These are phyloP conservation scores for Clarireedia monteithiana DNA, from an alignment of 2,329 filamentous ascomycete species.

Conservation along the genomic window DNA sequence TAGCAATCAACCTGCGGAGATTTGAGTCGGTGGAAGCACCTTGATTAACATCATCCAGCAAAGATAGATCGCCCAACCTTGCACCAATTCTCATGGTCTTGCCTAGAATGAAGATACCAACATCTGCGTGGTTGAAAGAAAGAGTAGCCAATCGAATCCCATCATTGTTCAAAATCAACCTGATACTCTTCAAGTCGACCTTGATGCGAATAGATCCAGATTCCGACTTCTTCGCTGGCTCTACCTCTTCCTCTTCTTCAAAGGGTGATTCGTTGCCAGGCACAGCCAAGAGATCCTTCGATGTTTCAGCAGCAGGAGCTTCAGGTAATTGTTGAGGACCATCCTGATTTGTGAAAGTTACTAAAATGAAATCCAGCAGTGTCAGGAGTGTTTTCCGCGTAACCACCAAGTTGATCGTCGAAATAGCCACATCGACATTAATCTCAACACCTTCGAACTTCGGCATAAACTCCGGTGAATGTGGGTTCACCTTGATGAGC, in stretches of 20 bases:
- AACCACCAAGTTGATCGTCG: conserved; percentile 92
- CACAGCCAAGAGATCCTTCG: conserved; percentile 21
- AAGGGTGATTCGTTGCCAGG: neutral
- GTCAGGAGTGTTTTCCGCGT: conserved; percentile 90
- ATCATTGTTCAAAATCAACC: conserved; percentile 93
- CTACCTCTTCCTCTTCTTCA: conserved; percentile 20
- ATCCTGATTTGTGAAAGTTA: conserved; percentile 72
- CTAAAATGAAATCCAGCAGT: conserved; percentile 83
- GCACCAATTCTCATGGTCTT: conserved; percentile 83
- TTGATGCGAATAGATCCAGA: conserved; percentile 70
- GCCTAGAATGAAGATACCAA: conserved; percentile 80
- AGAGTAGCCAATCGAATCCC: conserved; percentile 89
- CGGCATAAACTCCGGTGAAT: conserved; percentile 87
- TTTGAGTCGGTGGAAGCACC: conserved; percentile 76
- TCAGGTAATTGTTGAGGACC: conserved; percentile 35
- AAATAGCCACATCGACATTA: conserved; percentile 83
- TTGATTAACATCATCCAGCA: conserved; percentile 90
- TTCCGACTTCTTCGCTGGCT: conserved; percentile 16
- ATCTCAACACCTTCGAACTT: conserved; percentile 91
- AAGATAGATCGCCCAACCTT: conserved; percentile 75
- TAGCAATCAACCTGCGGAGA: conserved; percentile 81
- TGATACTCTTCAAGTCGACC: conserved; percentile 86
- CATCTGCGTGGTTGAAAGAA: conserved; percentile 85
- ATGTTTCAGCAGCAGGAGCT: conserved; percentile 19
- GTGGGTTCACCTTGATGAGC: conserved; percentile 79